Evolutionary conservation across 2,329 filamentous ascomycete genomes (phyloP), one percentile per base, ranked within the genome.

Genomic region (Harringtonia lauricola): DNA sequence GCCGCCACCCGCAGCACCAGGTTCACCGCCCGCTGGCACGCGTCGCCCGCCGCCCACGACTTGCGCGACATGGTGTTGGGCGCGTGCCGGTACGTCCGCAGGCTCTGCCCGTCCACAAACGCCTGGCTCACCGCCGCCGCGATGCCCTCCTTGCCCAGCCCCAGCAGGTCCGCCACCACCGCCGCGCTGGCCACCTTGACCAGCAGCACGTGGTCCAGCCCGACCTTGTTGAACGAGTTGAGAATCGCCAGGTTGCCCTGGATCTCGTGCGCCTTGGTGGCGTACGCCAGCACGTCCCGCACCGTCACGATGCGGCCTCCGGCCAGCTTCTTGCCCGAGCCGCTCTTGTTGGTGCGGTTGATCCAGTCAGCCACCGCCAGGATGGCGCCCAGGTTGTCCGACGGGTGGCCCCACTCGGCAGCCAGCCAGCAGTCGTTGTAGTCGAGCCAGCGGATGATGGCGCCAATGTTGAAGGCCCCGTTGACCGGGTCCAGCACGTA

Each of bases 21-120:
- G 71, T 90, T 94, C 54, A 95, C 89, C 47, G 89, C 88, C 54
- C 86, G 83, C 69, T 96, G 87, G 73, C 92, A 98, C 52, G 92
- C 92, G 61, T 98, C 92, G 67, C 92, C 92, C 51, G 92, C 92
- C 57, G 92, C 92, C 92, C 92, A 98, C 15, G 89, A 95, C 76
- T 98, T 98, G 61, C 92, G 81, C 47, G 89, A 95, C 92, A 98
- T 98, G 72, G 92, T 96, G 75, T 98, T 98, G 57, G 92, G 92
- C 41, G 86, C 80, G 72, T 98, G 92, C 57, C 92, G 80, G 79
- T 98, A 98, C 49, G 92, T 98, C 54, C 92, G 85, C 70, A 98
- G 76, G 60, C 81, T 84, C 72, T 96, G 90, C 45, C 92, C 92
- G 61, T 98, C 92, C 50, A 94, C 88, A 84, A 89, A 98, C 45